phyloP scores from a whole-genome alignment of 2,329 filamentous ascomycete species.

The Neofusicoccum ribis region DNA sequence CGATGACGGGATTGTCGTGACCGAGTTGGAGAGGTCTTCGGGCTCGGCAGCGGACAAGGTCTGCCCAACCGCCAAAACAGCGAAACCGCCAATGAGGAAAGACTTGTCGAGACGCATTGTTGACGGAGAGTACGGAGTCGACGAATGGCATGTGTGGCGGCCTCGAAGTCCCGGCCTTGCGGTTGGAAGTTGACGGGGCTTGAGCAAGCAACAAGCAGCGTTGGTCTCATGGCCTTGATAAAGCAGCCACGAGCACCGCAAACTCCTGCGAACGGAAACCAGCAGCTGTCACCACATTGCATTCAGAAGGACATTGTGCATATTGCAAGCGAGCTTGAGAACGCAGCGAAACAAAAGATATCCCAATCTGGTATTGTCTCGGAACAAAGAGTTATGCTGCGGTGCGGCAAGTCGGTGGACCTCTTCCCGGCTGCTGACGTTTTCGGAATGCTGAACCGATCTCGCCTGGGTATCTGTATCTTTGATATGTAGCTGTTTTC shows the following conservation, averaged over 20 bases:
- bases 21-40: too few relatives aligned
- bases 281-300: neutral
- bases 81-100: neutral
- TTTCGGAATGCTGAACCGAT: too few relatives aligned
- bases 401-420: too few relatives aligned
- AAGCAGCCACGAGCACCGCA: neutral
- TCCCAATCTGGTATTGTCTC: too few relatives aligned
- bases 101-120: neutral
- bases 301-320: neutral
- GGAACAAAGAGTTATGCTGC: too few relatives aligned
- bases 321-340: too few relatives aligned
- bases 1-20: neutral
- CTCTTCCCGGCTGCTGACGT: too few relatives aligned
- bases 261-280: neutral
- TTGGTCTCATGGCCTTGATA: neutral
- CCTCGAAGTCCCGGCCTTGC: neutral
- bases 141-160: neutral
- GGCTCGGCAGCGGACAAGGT: neutral
- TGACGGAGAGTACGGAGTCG: neutral
- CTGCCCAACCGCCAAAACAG: neutral
- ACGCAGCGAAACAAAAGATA: too few relatives aligned
- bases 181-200: neutral
- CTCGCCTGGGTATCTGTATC: too few relatives aligned
- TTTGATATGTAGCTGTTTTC: too few relatives aligned
- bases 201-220: constrained; percentile 3